Conservation (phyloP, 371 early-diverging fungal species). For the Lichtheimia ornata region DNA sequence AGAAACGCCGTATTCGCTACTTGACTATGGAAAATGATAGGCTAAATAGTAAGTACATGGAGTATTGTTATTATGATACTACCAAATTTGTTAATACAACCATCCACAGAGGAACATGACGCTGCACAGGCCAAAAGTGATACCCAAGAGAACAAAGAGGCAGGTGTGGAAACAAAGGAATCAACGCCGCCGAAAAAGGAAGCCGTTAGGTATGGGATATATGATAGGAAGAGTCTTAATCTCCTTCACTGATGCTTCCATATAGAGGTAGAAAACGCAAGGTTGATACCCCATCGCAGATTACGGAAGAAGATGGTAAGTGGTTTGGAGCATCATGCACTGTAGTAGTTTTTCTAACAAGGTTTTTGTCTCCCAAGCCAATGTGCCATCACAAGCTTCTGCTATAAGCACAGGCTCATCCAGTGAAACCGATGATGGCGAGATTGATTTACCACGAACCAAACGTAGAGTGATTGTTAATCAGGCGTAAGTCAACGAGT, state of each 20-base stretch:
- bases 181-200: neutral
- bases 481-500: too few relatives aligned
- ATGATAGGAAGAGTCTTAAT: neutral
- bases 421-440: neutral
- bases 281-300: neutral
- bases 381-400: too few relatives aligned
- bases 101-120: neutral
- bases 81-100: neutral
- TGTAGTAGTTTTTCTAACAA: neutral
- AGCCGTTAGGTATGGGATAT: neutral
- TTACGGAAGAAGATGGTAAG: too few relatives aligned
- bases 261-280: neutral
- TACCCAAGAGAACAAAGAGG: neutral
- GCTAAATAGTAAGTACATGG: neutral
- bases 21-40: constrained; percentile 8
- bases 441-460: neutral
- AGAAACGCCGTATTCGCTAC: constrained; percentile 10
- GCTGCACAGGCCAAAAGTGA: neutral
- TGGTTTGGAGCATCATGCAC: neutral
- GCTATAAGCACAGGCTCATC: too few relatives aligned
- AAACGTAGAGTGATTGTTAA: neutral
- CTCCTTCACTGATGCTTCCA: neutral
- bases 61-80: neutral
- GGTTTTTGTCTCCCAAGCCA: neutral
- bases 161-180: neutral